Base-by-base conservation (phyloP, 2,329 filamentous ascomycete species). In the Phialophora chinensis region DNA sequence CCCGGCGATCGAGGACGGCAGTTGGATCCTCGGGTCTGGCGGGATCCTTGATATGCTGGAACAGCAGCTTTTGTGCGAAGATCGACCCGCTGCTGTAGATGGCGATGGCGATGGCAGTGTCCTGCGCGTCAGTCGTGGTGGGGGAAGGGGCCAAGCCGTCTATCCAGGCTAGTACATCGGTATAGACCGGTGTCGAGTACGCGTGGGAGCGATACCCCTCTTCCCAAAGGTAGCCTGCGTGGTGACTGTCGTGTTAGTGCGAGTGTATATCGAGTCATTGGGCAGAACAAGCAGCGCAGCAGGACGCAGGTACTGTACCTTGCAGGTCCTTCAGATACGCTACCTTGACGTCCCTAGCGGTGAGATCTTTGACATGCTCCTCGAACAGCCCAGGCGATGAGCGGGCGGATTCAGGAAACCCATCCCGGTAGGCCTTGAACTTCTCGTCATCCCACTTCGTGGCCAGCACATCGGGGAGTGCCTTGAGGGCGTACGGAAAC, bases 41-140 rank as follows among this genome's bases (percentile, higher is more conserved):
- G 27, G 58, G 44, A 20, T 67, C 57, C 29, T 65, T 66, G 60
- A 71, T 60, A 47, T 71, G 69, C 56, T 57, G 67, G 29, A 72
- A 68, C 10, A 72, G 50, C 20, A 72, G 61, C 52, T 71, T 69
- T 53, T 72, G 70, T 25, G 70, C 70, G 29, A 69, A 71, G 17
- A 69, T 65, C 38, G 66, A 69, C n/a, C 70, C 70, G 23, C 65
- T 68, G 49, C 65, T 68, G 38, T 72, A 72, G 56, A 72, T 71
- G 47, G 56, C 63, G 50, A 69, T 62, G 20, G 57, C 47, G 42
- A 31, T 20, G n/a, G 35, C 27, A 14, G 52, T 35, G 33, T 35
- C 11, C 10, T 3, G 33, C 33, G 11, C 10, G 10, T 35, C 33
- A 35, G 33, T 12, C 10, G 33, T 3, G 49, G 29, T 23, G n/a